Evolutionary conservation across 169 alveolate genomes (phyloP).

Genomic region (Plasmodium knowlesi): DNA sequence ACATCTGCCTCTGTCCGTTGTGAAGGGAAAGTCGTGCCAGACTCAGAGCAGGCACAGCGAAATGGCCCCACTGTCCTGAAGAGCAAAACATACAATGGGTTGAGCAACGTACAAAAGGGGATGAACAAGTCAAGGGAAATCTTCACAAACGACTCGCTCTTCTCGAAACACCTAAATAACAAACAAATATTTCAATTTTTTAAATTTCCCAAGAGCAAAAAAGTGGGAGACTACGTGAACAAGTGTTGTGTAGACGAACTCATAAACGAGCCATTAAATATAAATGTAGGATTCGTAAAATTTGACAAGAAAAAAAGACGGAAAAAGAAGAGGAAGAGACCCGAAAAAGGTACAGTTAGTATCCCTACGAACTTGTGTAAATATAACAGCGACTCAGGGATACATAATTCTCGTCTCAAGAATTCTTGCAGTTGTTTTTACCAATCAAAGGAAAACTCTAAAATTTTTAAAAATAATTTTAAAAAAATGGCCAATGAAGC

Average conservation of each 20-base stretch:
- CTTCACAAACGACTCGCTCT: conserved; percentile 35
- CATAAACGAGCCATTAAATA: conserved; percentile 54
- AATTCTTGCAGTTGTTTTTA: conserved; percentile 5
- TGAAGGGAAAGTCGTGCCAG: not conserved
- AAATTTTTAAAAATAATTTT: conserved; percentile 17
- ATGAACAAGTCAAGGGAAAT: not conserved
- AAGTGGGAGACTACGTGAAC: conserved; percentile 43
- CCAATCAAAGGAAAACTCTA: not conserved
- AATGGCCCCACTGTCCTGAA: not conserved
- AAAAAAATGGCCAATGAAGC: conserved; percentile 15
- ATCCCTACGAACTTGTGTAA: not conserved
- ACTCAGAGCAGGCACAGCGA: not conserved
- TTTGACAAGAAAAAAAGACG: conserved; percentile 43
- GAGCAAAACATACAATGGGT: not conserved
- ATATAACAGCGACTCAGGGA: conserved; percentile 55
- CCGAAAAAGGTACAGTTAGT: not conserved
- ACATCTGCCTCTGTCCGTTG: not conserved
- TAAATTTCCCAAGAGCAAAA: conserved; percentile 32
- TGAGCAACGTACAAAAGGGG: not conserved
- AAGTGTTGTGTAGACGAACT: conserved; percentile 12
- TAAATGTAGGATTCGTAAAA: conserved; percentile 49
- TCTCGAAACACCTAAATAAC: conserved; percentile 43
- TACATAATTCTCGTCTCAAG: not conserved
- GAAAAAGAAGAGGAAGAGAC: conserved; percentile 12
- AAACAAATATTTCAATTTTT: conserved; percentile 41